phyloP scores from a whole-genome alignment of 208 protist genomes.

The Leishmania aethiopica region DNA sequence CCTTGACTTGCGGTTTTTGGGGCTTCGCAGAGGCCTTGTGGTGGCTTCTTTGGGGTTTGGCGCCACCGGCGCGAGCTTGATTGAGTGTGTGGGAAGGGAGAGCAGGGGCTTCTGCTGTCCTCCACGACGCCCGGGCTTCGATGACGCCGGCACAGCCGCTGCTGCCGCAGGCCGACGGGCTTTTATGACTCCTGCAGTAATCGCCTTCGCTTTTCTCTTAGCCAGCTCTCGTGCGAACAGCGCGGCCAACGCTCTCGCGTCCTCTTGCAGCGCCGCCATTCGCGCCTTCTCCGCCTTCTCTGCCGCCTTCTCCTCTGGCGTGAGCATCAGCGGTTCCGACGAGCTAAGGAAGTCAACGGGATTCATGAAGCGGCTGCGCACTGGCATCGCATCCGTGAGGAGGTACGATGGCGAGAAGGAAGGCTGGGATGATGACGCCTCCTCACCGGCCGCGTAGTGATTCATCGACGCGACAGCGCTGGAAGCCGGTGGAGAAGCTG shows the following conservation, averaged over 20 bases:
- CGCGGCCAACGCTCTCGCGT: constrained; percentile 9
- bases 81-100: background rate
- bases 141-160: background rate
- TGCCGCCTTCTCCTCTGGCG: constrained; percentile 19
- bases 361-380: constrained; percentile 28
- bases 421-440: background rate
- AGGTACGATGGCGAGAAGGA: constrained; percentile 17
- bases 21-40: background rate
- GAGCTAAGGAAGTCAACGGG: constrained; percentile 36
- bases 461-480: background rate
- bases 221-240: constrained; percentile 4
- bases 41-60: background rate
- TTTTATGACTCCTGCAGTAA: background rate
- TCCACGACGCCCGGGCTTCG: background rate
- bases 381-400: constrained; percentile 12
- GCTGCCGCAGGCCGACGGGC: background rate
- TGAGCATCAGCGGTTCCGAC: constrained; percentile 28
- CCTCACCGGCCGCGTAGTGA: background rate
- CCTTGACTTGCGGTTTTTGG: background rate
- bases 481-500: background rate
- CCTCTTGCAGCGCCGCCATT: constrained; percentile 1
- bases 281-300: constrained; percentile 3
- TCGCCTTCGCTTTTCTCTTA: background rate
- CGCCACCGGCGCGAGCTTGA: background rate
- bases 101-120: background rate